Conservation (phyloP, 768 basidiomycete species). For the Naganishia vaughanmartiniae region DNA sequence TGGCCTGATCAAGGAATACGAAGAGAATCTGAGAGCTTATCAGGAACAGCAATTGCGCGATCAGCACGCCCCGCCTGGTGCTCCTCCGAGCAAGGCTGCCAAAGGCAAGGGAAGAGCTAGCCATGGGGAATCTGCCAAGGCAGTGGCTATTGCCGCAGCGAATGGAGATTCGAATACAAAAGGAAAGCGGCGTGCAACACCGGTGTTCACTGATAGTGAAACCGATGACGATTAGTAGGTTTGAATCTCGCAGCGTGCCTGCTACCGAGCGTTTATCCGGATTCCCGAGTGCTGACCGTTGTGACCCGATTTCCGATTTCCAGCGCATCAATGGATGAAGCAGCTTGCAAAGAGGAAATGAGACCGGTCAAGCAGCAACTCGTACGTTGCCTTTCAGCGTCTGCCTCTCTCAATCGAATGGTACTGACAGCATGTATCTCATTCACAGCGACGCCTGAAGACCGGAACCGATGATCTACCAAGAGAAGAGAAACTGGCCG, state of each 20-base stretch:
- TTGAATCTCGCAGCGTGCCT: not conserved
- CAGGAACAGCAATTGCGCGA: slow-evolving; percentile 42
- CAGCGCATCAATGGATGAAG: slow-evolving; percentile 94
- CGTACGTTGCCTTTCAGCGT: slow-evolving; percentile 55
- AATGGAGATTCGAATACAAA: slow-evolving; percentile 68
- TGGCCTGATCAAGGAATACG: slow-evolving; percentile 48
- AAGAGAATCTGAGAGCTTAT: slow-evolving; percentile 45
- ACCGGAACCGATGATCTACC: slow-evolving; percentile 87
- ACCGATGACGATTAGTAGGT: slow-evolving; percentile 86
- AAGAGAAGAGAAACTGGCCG: slow-evolving; percentile 91
- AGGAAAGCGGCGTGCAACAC: slow-evolving; percentile 84
- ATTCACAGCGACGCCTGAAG: slow-evolving; percentile 85
- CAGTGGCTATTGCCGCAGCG: slow-evolving; percentile 57
- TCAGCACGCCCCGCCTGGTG: slow-evolving; percentile 15
- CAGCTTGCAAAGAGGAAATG: slow-evolving; percentile 84
- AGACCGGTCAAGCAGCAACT: slow-evolving; percentile 96
- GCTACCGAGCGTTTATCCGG: not conserved
- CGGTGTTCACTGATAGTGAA: slow-evolving; percentile 89
- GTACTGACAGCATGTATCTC: not conserved
- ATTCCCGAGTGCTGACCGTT: not conserved
- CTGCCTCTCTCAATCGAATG: not conserved
- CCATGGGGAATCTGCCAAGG: slow-evolving; percentile 12
- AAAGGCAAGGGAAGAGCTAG: slow-evolving; percentile 10
- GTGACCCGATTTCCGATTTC: not conserved
- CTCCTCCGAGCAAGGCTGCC: slow-evolving; percentile 6